phyloP scores from a whole-genome alignment of 805 yeast genomes.

The Kodamaea nitidulidarum region DNA sequence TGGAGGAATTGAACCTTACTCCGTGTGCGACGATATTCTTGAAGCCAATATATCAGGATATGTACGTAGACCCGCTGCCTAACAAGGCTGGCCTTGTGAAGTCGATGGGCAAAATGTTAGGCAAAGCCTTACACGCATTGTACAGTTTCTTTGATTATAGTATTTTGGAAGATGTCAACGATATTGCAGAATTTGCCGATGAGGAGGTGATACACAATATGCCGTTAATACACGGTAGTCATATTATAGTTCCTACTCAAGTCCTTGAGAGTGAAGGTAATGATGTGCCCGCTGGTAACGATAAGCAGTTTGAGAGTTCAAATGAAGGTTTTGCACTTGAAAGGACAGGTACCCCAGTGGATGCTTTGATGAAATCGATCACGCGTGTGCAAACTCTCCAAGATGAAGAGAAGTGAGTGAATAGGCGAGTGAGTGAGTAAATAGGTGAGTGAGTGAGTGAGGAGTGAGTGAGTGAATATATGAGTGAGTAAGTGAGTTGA shows the following conservation, averaged over 20 bases:
- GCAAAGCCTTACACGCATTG: slow-evolving; percentile 24
- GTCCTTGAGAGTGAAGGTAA: neutral
- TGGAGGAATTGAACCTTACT: slow-evolving; percentile 53
- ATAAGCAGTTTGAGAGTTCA: no score
- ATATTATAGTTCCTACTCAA: neutral
- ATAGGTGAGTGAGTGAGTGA: no score
- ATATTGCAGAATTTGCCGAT: neutral
- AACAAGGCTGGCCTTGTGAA: slow-evolving; percentile 1
- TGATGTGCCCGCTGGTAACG: neutral
- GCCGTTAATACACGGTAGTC: neutral
- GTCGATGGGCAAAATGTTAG: slow-evolving; percentile 8
- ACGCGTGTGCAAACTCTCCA: slow-evolving; percentile 18
- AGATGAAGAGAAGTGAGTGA: slow-evolving; percentile 7
- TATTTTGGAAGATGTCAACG: neutral
- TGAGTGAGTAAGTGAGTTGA: no score
- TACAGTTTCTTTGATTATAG: slow-evolving; percentile 41
- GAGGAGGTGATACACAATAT: neutral
- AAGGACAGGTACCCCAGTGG: slow-evolving; percentile 1
- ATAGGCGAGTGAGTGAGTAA: no score
- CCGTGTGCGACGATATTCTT: slow-evolving; percentile 75
- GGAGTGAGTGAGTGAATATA: no score
- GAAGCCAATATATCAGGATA: slow-evolving; percentile 46
- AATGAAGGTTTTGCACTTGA: neutral
- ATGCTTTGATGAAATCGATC: neutral
- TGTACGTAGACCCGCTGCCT: slow-evolving; percentile 2